Percentiles rank a stretch among this genome's conserved stretches.
phyloP scores from a whole-genome alignment of 2,329 filamentous ascomycete species.

The Xylaria multiplex region DNA sequence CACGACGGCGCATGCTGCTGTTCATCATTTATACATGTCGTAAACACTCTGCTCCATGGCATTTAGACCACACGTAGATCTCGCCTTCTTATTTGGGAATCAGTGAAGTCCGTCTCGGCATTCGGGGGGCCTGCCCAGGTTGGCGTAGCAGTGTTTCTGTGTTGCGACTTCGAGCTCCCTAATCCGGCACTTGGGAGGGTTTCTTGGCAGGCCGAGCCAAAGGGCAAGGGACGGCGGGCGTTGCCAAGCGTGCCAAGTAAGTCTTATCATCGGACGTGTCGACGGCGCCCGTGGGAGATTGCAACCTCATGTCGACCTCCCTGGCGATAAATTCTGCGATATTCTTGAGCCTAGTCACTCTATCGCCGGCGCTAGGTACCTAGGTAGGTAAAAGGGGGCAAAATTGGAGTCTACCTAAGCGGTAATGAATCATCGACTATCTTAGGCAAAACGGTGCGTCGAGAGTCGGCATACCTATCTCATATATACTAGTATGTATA shows the following conservation, averaged over 20 bases:
- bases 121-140: constrained; percentile 33
- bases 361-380: no score
- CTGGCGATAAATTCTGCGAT: no score
- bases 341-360: background rate
- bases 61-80: background rate
- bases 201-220: constrained; percentile 20
- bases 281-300: no score
- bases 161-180: constrained; percentile 22
- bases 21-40: constrained; percentile 24
- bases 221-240: background rate
- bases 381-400: no score
- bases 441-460: no score
- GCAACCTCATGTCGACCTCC: no score
- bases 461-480: no score
- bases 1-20: background rate
- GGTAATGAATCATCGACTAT: no score
- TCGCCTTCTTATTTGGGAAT: constrained; percentile 36
- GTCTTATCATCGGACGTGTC: constrained; percentile 30
- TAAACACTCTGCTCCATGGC: constrained; percentile 1
- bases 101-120: constrained; percentile 22
- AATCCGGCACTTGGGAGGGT: constrained; percentile 23
- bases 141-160: constrained; percentile 30
- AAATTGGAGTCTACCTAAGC: no score
- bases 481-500: no score
- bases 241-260: constrained; percentile 34